These are phyloP conservation scores for Amphichorda felina DNA, from an alignment of 2,329 filamentous ascomycete genomes.

Conservation along the genomic window DNA sequence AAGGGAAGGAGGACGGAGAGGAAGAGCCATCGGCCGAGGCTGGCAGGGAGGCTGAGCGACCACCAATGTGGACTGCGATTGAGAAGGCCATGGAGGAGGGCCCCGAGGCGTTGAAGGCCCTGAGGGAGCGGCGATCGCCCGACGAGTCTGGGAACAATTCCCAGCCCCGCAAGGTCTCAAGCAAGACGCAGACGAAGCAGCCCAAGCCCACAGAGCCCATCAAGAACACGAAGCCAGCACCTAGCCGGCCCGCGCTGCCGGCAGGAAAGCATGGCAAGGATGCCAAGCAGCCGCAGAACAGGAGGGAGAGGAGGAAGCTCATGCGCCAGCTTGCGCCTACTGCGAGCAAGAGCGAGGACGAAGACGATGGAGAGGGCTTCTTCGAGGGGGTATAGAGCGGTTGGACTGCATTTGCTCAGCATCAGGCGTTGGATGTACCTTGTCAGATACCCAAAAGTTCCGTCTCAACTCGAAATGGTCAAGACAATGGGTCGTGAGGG, in stretches of 20 bases:
- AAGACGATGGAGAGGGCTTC: constrained; percentile 42
- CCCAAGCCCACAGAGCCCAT: neutral
- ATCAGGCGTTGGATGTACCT: too few relatives aligned
- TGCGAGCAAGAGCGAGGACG: constrained; percentile 20
- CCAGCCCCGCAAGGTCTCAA: neutral
- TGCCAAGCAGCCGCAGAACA: constrained; percentile 16
- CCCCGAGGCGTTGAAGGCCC: constrained; percentile 32
- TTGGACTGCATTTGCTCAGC: too few relatives aligned
- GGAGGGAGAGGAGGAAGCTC: constrained; percentile 20
- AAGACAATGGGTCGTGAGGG: too few relatives aligned
- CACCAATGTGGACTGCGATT: constrained; percentile 56
- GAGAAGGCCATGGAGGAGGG: constrained; percentile 53
- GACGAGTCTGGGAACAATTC: constrained; percentile 4
- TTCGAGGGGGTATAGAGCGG: constrained; percentile 27
- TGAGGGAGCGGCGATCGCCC: constrained; percentile 38
- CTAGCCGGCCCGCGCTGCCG: neutral
- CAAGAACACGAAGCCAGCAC: neutral
- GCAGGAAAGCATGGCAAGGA: neutral
- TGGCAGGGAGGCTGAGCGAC: constrained; percentile 32
- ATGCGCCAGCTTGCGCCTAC: constrained; percentile 20
- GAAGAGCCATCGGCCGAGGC: constrained; percentile 21
- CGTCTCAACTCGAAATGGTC: too few relatives aligned
- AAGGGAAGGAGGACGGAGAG: constrained; percentile 25
- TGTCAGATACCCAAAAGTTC: too few relatives aligned
- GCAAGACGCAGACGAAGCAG: neutral